Evolutionary conservation across 495 filamentous ascomycete species (phyloP).

Genomic region (Xylaria cubensis): DNA sequence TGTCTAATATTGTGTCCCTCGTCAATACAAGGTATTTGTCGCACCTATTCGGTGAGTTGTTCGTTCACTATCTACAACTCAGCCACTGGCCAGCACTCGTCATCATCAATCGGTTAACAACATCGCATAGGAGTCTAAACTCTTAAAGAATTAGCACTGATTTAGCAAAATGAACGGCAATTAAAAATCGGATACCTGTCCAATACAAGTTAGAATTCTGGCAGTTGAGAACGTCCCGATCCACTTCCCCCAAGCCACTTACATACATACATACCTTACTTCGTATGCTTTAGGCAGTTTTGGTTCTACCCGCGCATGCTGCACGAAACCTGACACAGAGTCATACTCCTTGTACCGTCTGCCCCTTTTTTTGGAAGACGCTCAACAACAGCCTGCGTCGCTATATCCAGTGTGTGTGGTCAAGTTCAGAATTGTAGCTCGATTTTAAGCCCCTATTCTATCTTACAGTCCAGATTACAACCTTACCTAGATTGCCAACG

Average conservation of each 20-base stretch:
- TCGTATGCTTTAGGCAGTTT: neutral
- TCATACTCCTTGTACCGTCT: neutral
- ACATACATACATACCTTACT: neutral
- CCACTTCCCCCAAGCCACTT: neutral
- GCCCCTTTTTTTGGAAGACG: too few species aligned
- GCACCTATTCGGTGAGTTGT: neutral
- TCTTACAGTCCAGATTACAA: neutral
- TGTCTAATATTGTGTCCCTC: too few species aligned
- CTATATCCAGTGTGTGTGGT: neutral
- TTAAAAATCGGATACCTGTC: neutral
- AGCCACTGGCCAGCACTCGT: constrained; percentile 5
- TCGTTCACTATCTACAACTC: neutral
- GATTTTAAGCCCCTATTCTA: neutral
- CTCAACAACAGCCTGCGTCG: too few species aligned
- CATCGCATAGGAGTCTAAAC: neutral
- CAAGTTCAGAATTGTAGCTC: neutral
- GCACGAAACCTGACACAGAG: neutral
- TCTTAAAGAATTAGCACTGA: neutral
- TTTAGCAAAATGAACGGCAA: neutral
- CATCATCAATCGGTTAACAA: neutral
- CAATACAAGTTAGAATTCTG: neutral
- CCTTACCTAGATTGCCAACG: neutral
- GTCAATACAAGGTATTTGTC: neutral
- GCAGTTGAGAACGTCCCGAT: neutral
- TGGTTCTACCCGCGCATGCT: neutral